Evolutionary conservation across 495 filamentous ascomycete species (phyloP), one percentile per base, ranked within the genome.

Genomic region (Xylaria palmicola): DNA sequence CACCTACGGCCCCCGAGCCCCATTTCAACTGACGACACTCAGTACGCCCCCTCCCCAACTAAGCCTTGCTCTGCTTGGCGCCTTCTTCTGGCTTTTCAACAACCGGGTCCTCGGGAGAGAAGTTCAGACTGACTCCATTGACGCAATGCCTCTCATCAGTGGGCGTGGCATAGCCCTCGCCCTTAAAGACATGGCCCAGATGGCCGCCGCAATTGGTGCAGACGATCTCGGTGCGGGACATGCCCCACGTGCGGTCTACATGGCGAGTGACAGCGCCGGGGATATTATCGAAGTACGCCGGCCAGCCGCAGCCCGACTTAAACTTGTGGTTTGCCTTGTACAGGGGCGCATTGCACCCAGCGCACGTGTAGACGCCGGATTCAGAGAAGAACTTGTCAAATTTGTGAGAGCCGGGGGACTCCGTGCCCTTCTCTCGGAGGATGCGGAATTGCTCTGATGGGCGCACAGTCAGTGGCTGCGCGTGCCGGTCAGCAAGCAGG

Each of bases 121-220:
- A 98, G 56, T 83, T 93, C 77, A 98, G 79, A 73, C 90, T 95
- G 20, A 98, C 75, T 64, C 91, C 94, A 72, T 98, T 98, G 50
- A 98, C 94, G 73, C 94, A 98, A 77, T 98, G 94, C 52, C 94
- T 79, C 85, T 98, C 93, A 74, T 98, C 90, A 47, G 93, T 97
- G 44, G 94, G 92, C 17, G 91, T 97, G 9, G 80, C 71, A 74
- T 87, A 96, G 39, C 92, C 91, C 74, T 98, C 94, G 7, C 94
- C 94, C 80, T 96, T 95, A 70, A 98, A 98, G 36, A 98, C 92
- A 80, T 98, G 94, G 24, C 94, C 94, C 53, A 98, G 74, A 80
- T 98, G 94, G 3, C 94, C 94, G 4, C 94, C 94, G 68, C 94
- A 98, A 74, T 93, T 94, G 55, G 81, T 82, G 77, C 94, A 98